Base-by-base conservation (phyloP, 2,329 filamentous ascomycete species). In the Diaporthe ampelina region DNA sequence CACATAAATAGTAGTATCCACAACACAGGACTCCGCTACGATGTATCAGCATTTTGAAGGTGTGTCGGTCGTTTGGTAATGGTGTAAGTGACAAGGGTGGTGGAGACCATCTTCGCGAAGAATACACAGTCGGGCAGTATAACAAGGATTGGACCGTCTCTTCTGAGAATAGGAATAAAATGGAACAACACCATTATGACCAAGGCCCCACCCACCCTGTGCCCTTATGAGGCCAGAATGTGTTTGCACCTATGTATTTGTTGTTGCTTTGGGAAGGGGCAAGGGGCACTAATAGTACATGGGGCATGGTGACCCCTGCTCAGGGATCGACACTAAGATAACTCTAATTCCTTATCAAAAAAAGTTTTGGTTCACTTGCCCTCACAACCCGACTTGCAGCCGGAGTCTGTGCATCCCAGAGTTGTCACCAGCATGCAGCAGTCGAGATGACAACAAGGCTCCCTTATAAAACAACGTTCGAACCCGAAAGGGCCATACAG, bases 401-500 rank as follows among this genome's bases (percentile, higher is more conserved):
- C 21, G 48, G 35, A 58, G 70, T 57, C 50, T n/a, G 26, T 32
- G 79, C 79, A 78, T 76, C 68, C 70, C 76, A 57, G 54, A 71
- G 67, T 57, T 74, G 68, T 52, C 45, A 75, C 65, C 45, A 71
- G 54, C 50, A 65, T 48, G 70, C n/a, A 65, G 58, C 72, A 61
- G 70, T 69, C 77, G 83, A 76, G 73, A 91, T 93, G 91, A 89
- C 91, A 72, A 89, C 85, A 76, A 91, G 91, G 82, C 85, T 90
- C 75, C 86, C 90, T 24, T 87, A 90, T 79, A 97, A 95, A 87
- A 98, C 95, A 74, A 98, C 96, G 4, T 99, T 98, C 83, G 94
- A 97, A 81, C 91, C 93, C 74, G 90, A 90, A 77, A 91, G 93
- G 80, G 94, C 95, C 63, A 94, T 99, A 73, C 94, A 95, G 79